These are phyloP conservation scores for Astrothelium macrocarpum DNA, from an alignment of 495 filamentous ascomycete species.

Conservation along the genomic window DNA sequence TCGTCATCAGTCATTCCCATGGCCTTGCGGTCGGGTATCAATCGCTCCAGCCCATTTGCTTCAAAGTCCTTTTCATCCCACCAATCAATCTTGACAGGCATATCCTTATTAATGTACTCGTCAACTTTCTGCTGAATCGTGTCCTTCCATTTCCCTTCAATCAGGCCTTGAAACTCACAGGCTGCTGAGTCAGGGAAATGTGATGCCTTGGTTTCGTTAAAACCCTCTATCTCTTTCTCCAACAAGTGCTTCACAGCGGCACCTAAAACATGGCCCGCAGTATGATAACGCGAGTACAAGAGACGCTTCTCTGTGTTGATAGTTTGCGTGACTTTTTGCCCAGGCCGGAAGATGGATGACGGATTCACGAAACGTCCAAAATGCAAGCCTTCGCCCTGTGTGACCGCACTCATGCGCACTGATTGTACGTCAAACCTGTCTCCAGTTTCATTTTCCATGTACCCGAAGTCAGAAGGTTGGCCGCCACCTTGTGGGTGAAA, in stretches of 20 bases:
- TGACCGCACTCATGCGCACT: slow-evolving; percentile 39
- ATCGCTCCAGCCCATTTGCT: slow-evolving; percentile 31
- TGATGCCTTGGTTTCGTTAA: slow-evolving; percentile 53
- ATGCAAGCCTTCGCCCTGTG: slow-evolving; percentile 47
- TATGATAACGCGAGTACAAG: slow-evolving; percentile 53
- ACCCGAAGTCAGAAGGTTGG: slow-evolving; percentile 51
- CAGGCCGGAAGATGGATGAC: slow-evolving; percentile 24
- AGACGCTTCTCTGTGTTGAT: slow-evolving; percentile 46
- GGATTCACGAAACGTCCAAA: slow-evolving; percentile 40
- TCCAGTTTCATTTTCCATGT: slow-evolving; percentile 32
- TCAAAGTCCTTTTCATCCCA: slow-evolving; percentile 48
- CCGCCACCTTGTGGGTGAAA: slow-evolving; percentile 60
- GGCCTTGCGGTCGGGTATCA: slow-evolving; percentile 36
- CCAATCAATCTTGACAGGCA: slow-evolving; percentile 50
- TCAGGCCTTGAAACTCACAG: slow-evolving; percentile 50
- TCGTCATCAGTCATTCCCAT: slow-evolving; percentile 22
- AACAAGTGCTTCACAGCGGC: slow-evolving; percentile 44
- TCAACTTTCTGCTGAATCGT: slow-evolving; percentile 46
- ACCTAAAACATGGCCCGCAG: slow-evolving; percentile 55
- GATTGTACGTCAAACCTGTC: slow-evolving; percentile 39
- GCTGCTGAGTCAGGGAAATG: slow-evolving; percentile 52
- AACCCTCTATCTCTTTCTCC: slow-evolving; percentile 38
- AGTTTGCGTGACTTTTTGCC: slow-evolving; percentile 37
- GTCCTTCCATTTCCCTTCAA: slow-evolving; percentile 49
- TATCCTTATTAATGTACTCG: slow-evolving; percentile 39